These are phyloP conservation scores for Hemisphaericaspora xylofermentans DNA, from an alignment of 1,139 yeast genomes.

Conservation along the genomic window DNA sequence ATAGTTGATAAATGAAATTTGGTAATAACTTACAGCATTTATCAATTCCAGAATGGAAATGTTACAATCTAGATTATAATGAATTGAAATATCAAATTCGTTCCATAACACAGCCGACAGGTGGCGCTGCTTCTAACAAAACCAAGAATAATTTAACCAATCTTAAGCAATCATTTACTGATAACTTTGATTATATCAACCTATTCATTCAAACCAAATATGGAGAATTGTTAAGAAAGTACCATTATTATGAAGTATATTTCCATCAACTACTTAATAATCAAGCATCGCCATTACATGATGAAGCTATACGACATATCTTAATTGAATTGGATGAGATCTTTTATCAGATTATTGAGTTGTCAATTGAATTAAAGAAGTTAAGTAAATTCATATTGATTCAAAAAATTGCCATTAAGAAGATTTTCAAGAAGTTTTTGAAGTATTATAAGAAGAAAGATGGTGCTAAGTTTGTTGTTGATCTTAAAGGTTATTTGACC, in stretches of 20 bases:
- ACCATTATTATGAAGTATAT: conserved; percentile 22
- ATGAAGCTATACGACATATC: conserved; percentile 7
- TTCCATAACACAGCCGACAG: conserved; percentile 17
- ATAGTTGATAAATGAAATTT: conserved; percentile 64
- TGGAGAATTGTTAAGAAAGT: conserved; percentile 52
- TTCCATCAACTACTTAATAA: conserved; percentile 14
- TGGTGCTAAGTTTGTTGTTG: conserved; percentile 36
- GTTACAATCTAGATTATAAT: conserved; percentile 79
- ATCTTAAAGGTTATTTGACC: conserved; percentile 35
- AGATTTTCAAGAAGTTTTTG: conserved; percentile 74
- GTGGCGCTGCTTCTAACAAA: neutral
- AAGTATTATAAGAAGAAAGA: conserved; percentile 53
- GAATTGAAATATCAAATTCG: conserved; percentile 65
- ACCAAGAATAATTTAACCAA: conserved; percentile 16
- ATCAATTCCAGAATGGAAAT: conserved; percentile 87
- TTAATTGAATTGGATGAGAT: conserved; percentile 28
- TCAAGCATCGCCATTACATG: conserved; percentile 3
- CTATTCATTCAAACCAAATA: conserved; percentile 65
- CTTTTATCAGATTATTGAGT: conserved; percentile 40
- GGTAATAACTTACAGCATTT: conserved; percentile 72
- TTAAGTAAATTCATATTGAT: conserved; percentile 72
- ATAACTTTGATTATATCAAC: conserved; percentile 53
- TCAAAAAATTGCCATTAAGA: conserved; percentile 79
- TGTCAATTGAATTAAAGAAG: conserved; percentile 64
- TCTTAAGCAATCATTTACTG: conserved; percentile 35